Evolutionary conservation across 805 yeast genomes (phyloP), one percentile per base, ranked within the genome.

Genomic region (Hanseniaspora nectarophila): DNA sequence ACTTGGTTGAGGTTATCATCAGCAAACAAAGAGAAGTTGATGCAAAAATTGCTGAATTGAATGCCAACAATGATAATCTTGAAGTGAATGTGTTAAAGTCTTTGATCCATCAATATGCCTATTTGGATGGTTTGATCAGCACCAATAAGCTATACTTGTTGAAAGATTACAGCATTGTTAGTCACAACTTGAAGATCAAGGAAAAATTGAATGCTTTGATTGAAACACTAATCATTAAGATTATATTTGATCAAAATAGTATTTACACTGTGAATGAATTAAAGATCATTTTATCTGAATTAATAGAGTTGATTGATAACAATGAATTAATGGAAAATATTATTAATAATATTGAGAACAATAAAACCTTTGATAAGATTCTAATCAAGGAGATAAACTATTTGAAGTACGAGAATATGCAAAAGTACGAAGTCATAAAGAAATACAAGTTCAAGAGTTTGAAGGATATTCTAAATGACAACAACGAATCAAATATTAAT

Each of bases 391-490:
- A 40, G 21, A 33, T 49, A 2, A 42, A 49, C n/a, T 23, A 23
- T 34, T 42, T 49, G 15, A 49, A 29, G 20, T 44, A 42, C 10
- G 42, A 49, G 5, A 28, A 24, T 7, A 18, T 37, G 10, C 29
- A 28, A 15, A 49, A 49, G 26, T 49, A 42, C 33, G 53, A 49
- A 24, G n/a, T 35, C 4, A 24, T 49, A 8, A 49, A 49, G 28
- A 49, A 49, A 28, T 26, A 49, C 29, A 49, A 49, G 12, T 42
- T 49, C 16, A 49, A 49, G 20, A 40, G 13, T 28, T 26, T 49
- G 8, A 49, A 34, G 33, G 53, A 49, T 13, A 33, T 49, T 45
- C 24, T 34, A 12, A 34, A 45, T 28, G 28, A 21, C 18, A 45
- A 45, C n/a, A 37, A 21, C 23, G 24, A 33, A 6, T 16, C 45